Conservation (phyloP, 2,329 filamentous ascomycete species). For the Mariannaea sp. region DNA sequence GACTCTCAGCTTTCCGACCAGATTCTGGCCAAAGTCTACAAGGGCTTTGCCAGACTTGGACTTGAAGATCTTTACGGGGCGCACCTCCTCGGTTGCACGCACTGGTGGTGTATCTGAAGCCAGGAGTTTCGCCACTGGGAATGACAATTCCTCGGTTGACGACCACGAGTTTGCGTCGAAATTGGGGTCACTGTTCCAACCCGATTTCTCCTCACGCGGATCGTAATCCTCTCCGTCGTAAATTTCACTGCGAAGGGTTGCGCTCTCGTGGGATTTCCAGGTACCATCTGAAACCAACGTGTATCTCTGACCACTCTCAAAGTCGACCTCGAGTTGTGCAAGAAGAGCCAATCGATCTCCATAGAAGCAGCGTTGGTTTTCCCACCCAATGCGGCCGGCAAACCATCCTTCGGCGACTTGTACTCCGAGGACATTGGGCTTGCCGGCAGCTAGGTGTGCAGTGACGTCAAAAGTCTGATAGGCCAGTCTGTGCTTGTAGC, state of each 20-base stretch:
- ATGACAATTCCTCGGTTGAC: constrained; percentile 14
- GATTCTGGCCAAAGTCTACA: constrained; percentile 60
- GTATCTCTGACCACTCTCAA: constrained; percentile 44
- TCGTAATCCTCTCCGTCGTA: constrained; percentile 10
- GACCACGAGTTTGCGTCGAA: no score
- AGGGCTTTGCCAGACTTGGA: constrained; percentile 49
- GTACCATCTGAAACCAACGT: background rate
- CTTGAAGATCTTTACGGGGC: constrained; percentile 38
- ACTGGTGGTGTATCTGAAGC: constrained; percentile 52
- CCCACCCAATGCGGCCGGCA: constrained; percentile 40
- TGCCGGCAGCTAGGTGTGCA: constrained; percentile 38
- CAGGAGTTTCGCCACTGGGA: constrained; percentile 35
- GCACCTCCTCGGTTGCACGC: constrained; percentile 40
- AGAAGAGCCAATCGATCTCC: constrained; percentile 46
- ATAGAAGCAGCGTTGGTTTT: constrained; percentile 36
- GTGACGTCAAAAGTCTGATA: constrained; percentile 60
- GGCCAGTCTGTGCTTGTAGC: constrained; percentile 52
- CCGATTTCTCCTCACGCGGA: constrained; percentile 16
- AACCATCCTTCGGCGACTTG: constrained; percentile 56
- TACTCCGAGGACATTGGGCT: constrained; percentile 47
- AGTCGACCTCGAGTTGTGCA: constrained; percentile 39
- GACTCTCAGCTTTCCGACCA: constrained; percentile 55
- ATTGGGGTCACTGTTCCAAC: constrained; percentile 39
- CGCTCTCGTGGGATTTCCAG: constrained; percentile 40
- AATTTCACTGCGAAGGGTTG: constrained; percentile 33